Base-by-base conservation (phyloP, 2,329 filamentous ascomycete species). In the Cercospora zeina region DNA sequence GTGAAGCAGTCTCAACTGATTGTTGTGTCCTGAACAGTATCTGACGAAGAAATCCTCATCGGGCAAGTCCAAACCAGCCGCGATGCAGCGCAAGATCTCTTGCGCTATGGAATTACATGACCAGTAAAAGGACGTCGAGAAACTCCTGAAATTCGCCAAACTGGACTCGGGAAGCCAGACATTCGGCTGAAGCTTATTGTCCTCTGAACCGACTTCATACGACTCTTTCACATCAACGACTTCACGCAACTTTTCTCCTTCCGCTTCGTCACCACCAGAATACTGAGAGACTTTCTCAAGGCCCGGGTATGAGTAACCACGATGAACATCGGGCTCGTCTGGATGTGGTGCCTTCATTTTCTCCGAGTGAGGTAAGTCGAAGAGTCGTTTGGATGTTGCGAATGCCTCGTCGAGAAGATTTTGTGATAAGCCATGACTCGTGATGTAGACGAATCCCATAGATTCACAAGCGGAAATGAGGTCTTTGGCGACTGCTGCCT, bases 141-240 rank as follows among this genome's bases (percentile, higher is more conserved):
- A 75, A 5, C 63, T 36, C 14, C 75, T 74, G 65, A 82, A 83
- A 3, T 75, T 76, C 0, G 80, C 79, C 1, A 82, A 73, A 0
- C 75, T 73, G 4, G 75, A 69, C 4, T 81, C 77, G 0, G 79
- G 79, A 0, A 81, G 70, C 80, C 80, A 82, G 36, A 80, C 77
- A 63, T 83, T 82, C 27, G 76, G 74, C 59, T 79, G 76, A 1
- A 77, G 71, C 3, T 71, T 67, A 61, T 82, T 79, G 7, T 75
- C 59, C 37, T 79, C 74, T 54, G 76, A 78, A 9, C 81, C 81
- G 14, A 81, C 76, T 54, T 82, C 80, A 59, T 80, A 80, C 33
- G 77, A 79, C 71, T 75, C 71, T 63, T 71, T 71, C 53, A 62
- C 63, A 47, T 72, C 70, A 2, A 59, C 50, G 4, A 68, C 65